Evolutionary conservation across 495 filamentous ascomycete species (phyloP), one percentile per base, ranked within the genome.

Genomic region (Penicillium salamii): DNA sequence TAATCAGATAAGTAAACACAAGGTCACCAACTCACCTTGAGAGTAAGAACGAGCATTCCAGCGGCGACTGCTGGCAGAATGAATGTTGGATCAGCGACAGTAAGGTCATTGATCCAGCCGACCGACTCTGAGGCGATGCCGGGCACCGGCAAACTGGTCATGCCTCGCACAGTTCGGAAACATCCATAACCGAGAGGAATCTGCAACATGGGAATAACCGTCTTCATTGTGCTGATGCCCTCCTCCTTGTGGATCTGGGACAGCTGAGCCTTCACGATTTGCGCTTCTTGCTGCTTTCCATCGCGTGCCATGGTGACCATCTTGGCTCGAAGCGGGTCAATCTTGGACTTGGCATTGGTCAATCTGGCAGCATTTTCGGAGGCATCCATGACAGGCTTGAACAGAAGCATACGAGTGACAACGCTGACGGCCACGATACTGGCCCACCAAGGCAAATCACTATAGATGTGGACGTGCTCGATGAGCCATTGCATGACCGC

Each of bases 41-140:
- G 64, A 42, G 81, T 72, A 8, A 69, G 38, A 47, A 80, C 77
- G 55, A 87, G 72, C 8, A 76, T 40, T 2, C 54, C 48, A 2
- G 77, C 72, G 3, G 80, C 72, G 1, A 65, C 17, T 6, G 81
- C 19, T 0, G 93, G 93, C n/a, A 97, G 63, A 29, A 92, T 68
- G 50, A 72, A 88, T 39, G 71, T 80, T 0, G 95, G 91, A 65
- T 99, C 93, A 1, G 79, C 45, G 9, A 87, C 62, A 1, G 91
- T 87, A 46, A 99, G 69, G 59, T 99, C 86, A 4, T 67, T 67
- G 54, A 97, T 79, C 95, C 95, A 97, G 11, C 78, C 66, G 6
- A 83, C 49, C 3, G 88, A 83, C 24, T 87, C 90, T 7, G 66
- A 68, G 46, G 86, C 75, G 46, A 97, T 53, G 1, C 80, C 87